Conservation (phyloP, 176 grass and related monocot genomes). For the Eleusine coracana region DNA sequence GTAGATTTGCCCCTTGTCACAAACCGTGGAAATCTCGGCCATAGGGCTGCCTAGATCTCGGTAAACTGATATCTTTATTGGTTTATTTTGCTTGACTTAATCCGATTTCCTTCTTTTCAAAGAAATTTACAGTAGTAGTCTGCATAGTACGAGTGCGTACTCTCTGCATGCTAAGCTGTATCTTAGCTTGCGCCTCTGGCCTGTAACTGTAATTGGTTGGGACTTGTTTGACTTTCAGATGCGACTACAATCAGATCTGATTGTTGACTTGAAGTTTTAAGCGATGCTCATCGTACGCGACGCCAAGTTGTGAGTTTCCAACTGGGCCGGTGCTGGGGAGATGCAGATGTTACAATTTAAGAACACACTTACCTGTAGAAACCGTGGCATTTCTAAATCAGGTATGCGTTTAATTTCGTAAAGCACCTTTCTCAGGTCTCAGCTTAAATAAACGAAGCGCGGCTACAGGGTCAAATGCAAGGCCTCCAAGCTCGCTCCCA, state of each 20-base stretch:
- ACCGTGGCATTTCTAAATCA: neutral
- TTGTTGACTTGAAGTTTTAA: slow-evolving; percentile 10
- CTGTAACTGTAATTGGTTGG: neutral
- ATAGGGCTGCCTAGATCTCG: slow-evolving; percentile 11
- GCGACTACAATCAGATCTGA: slow-evolving; percentile 9
- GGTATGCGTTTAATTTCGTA: neutral
- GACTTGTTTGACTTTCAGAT: slow-evolving; percentile 26
- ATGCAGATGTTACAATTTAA: slow-evolving; percentile 52
- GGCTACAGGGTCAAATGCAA: neutral
- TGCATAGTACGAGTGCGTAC: neutral
- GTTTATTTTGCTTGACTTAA: neutral
- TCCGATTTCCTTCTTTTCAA: neutral
- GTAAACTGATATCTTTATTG: neutral
- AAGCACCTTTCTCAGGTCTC: neutral
- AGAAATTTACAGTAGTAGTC: neutral
- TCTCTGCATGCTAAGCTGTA: neutral
- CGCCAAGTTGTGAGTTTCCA: neutral
- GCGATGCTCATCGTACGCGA: slow-evolving; percentile 1
- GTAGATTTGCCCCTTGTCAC: slow-evolving; percentile 37
- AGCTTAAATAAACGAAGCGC: neutral
- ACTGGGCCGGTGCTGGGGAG: slow-evolving; percentile 36
- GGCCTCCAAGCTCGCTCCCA: neutral
- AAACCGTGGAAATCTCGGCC: slow-evolving; percentile 9
- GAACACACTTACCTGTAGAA: neutral
- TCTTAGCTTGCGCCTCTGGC: neutral